phyloP scores from a whole-genome alignment of 2,329 filamentous ascomycete species.

The Calonectria pauciramosa region DNA sequence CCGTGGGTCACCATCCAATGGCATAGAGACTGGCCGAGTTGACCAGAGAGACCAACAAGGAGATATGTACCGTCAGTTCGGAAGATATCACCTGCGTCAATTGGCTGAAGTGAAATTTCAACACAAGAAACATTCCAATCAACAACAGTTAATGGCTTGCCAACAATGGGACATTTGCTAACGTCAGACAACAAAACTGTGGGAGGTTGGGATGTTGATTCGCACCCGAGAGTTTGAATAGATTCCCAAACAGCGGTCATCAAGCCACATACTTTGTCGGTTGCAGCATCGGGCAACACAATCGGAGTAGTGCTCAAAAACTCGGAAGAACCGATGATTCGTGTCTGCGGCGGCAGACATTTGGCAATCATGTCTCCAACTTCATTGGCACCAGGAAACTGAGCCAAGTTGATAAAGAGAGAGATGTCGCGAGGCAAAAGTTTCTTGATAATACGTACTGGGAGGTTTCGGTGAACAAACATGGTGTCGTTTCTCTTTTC shows the following conservation, averaged over 20 bases:
- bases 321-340: not conserved
- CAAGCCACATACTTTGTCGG: not conserved
- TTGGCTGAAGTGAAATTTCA: not conserved
- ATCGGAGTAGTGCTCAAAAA: not conserved
- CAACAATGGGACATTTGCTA: not conserved
- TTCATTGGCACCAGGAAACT: not conserved
- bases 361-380: not conserved
- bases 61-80: slow-evolving; percentile 48
- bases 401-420: not conserved
- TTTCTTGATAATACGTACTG: not conserved
- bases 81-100: slow-evolving; percentile 35
- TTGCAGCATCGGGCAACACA: not conserved
- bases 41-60: slow-evolving; percentile 50
- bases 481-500: not conserved
- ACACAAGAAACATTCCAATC: not conserved
- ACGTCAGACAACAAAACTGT: not conserved
- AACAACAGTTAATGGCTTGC: not conserved
- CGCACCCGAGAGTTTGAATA: not conserved
- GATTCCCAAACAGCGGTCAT: not conserved
- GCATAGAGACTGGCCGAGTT: slow-evolving; percentile 54
- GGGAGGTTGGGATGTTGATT: not conserved
- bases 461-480: not conserved
- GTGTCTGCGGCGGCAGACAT: not conserved
- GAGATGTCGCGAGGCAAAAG: not conserved
- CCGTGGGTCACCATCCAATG: slow-evolving; percentile 56